Percentiles rank a stretch among this genome's conserved stretches.
Evolutionary conservation across 306 rosid genomes (phyloP).

Genomic region (Gastrolobium villosum): DNA sequence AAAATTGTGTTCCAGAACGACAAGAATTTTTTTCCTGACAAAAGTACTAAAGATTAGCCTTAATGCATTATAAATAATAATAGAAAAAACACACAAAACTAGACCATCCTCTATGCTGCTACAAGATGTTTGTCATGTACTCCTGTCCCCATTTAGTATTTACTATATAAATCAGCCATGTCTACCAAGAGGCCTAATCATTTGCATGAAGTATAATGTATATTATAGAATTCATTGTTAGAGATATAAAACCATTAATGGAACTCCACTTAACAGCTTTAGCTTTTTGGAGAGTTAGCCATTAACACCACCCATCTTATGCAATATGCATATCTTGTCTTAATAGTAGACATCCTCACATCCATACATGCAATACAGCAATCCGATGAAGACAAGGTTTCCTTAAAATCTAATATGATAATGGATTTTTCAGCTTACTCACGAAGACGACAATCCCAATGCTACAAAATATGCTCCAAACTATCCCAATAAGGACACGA

Average conservation of each 20-base stretch:
- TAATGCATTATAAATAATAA: slow-evolving; percentile 1
- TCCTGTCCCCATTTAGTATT: slow-evolving; percentile 8
- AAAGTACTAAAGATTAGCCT: neutral
- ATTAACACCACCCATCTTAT: neutral
- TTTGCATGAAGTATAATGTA: neutral
- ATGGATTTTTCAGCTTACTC: slow-evolving; percentile 12
- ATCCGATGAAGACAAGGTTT: neutral
- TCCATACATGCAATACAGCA: neutral
- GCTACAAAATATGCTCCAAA: neutral
- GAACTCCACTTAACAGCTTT: neutral
- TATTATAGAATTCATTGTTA: neutral
- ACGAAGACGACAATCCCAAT: neutral
- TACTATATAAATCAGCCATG: neutral
- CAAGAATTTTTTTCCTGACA: neutral
- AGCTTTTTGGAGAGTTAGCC: neutral
- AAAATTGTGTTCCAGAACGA: neutral
- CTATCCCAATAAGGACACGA: neutral
- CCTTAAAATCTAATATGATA: neutral
- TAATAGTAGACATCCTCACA: neutral
- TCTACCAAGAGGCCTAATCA: neutral
- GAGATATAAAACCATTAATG: neutral
- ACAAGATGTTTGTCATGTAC: neutral
- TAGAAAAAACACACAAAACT: slow-evolving; percentile 25
- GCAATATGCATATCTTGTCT: neutral
- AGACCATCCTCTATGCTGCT: neutral